phyloP scores from a whole-genome alignment of 768 basidiomycete genomes.

The Dioszegia aurantiaca region DNA sequence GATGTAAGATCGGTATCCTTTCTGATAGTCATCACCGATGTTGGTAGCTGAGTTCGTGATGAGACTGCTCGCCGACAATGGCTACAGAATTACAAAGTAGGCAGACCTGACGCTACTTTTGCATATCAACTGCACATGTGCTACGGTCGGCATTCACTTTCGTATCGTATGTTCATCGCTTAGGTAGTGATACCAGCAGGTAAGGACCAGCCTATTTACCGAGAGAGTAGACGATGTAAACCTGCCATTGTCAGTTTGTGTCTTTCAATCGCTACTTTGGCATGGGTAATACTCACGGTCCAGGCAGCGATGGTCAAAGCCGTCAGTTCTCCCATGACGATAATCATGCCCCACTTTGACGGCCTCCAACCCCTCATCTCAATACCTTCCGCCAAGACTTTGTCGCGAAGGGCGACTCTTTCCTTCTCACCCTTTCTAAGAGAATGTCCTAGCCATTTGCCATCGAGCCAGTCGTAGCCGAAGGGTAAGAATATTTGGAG shows the following conservation, averaged over 20 bases:
- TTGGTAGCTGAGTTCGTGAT: no score
- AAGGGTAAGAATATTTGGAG: slow-evolving; percentile 23
- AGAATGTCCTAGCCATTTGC: slow-evolving; percentile 30
- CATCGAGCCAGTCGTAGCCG: slow-evolving; percentile 29
- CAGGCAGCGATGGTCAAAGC: slow-evolving; percentile 25
- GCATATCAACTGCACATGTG: no score
- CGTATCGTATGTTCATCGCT: no score
- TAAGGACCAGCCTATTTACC: slow-evolving; percentile 24
- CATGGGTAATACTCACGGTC: slow-evolving; percentile 26
- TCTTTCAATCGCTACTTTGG: not conserved
- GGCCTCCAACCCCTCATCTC: slow-evolving; percentile 23
- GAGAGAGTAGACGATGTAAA: slow-evolving; percentile 31
- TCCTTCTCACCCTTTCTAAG: slow-evolving; percentile 22
- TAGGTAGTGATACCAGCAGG: no score
- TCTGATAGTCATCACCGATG: no score
- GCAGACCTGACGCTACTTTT: no score
- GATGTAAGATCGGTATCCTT: no score
- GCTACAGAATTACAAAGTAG: no score
- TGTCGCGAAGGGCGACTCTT: not conserved
- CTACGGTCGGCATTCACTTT: no score
- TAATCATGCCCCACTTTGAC: slow-evolving; percentile 7
- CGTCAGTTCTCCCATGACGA: slow-evolving; percentile 16
- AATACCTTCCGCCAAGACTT: slow-evolving; percentile 14
- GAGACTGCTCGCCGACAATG: no score
- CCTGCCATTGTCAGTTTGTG: slow-evolving; percentile 5